Evolutionary conservation across 768 basidiomycete genomes (phyloP).

Genomic region (Boletus subcaerulescens): DNA sequence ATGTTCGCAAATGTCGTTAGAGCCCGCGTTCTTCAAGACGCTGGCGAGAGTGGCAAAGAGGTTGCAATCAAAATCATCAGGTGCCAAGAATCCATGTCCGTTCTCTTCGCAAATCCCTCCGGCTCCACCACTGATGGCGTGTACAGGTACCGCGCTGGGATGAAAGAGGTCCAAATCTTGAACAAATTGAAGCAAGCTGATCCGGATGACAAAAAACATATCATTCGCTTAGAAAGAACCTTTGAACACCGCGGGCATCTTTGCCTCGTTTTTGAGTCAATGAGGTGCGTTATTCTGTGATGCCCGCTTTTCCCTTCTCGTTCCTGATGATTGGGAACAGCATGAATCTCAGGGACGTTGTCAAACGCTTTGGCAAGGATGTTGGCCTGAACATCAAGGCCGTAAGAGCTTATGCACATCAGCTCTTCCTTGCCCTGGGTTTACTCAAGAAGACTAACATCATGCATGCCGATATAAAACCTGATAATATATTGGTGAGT

Average conservation of each 20-base stretch:
- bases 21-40: conserved; percentile 74
- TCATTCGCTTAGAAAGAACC: conserved; percentile 87
- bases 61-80: conserved; percentile 98
- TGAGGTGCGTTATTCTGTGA: conserved; percentile 58
- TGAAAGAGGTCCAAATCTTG: conserved; percentile 89
- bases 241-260: conserved; percentile 98
- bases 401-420: conserved; percentile 98
- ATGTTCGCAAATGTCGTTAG: conserved; percentile 99
- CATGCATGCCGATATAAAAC: conserved; percentile 99
- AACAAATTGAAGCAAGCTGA: conserved; percentile 85
- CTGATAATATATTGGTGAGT: conserved; percentile 92
- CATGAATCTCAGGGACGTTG: conserved; percentile 97
- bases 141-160: conserved; percentile 86
- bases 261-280: conserved; percentile 91
- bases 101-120: conserved; percentile 16
- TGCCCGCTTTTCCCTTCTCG: conserved; percentile 1
- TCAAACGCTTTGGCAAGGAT: conserved; percentile 98
- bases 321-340: conserved; percentile 39
- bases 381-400: conserved; percentile 94
- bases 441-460: conserved; percentile 86
- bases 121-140: conserved; percentile 3
- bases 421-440: conserved; percentile 86
- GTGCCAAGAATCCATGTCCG: conserved; percentile 94
- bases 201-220: conserved; percentile 95
- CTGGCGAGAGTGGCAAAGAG: conserved; percentile 57